A percentile compares a stretch with the other conserved stretches of the same genome.
Conservation (phyloP, 106 monocot genomes). For the Iris macrosiphon region DNA sequence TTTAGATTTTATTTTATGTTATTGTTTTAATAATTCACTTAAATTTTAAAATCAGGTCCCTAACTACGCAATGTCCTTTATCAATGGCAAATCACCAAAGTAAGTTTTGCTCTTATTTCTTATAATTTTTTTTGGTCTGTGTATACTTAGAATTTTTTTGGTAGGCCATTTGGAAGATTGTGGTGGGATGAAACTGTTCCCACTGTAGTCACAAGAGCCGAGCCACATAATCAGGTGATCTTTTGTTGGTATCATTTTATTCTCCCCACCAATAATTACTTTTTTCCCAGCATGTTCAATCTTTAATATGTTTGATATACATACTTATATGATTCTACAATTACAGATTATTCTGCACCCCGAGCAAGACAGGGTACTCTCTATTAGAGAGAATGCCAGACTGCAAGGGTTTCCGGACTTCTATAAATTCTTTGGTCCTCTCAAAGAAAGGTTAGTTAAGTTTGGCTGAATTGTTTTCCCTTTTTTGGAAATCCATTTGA, state of each 20-base stretch:
- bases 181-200: conserved; percentile 84
- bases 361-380: conserved; percentile 55
- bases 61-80: conserved; percentile 34
- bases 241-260: too few species aligned
- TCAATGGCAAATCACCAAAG: conserved; percentile 41
- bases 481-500: too few species aligned
- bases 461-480: background rate
- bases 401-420: conserved; percentile 74
- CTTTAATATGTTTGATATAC: background rate
- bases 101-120: conserved; percentile 4
- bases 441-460: conserved; percentile 32
- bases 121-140: background rate
- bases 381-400: conserved; percentile 75
- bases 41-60: conserved; percentile 13
- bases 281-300: background rate
- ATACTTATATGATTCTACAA: background rate
- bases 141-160: conserved; percentile 10
- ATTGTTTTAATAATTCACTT: background rate
- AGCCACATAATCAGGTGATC: conserved; percentile 25
- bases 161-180: conserved; percentile 56
- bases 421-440: conserved; percentile 46
- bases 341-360: conserved; percentile 63
- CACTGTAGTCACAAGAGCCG: conserved; percentile 52
- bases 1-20: background rate
- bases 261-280: too few species aligned